phyloP scores from a whole-genome alignment of 1,139 yeast species.

The Saccharomyces uvarum region DNA sequence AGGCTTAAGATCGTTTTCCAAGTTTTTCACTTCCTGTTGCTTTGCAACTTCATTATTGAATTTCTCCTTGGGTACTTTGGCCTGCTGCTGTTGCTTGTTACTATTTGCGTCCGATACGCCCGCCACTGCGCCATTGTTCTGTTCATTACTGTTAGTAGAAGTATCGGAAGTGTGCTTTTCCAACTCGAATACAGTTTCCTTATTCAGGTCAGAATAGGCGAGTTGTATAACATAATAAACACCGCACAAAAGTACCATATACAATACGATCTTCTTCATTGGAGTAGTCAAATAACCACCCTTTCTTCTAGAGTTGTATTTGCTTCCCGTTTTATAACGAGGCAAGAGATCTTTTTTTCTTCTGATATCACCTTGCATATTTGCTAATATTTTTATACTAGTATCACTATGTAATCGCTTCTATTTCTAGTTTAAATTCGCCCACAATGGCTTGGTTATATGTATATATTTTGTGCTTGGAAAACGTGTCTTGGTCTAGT shows the following conservation, averaged over 20 bases:
- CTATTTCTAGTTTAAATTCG: background rate
- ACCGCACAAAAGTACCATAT: conserved; percentile 30
- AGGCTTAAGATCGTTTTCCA: conserved; percentile 21
- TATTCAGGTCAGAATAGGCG: conserved; percentile 14
- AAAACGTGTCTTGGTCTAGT: background rate
- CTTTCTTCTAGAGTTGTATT: background rate
- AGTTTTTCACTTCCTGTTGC: conserved; percentile 32
- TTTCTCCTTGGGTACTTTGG: conserved; percentile 16
- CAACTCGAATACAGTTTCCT: conserved; percentile 22
- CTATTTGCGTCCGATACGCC: conserved; percentile 7
- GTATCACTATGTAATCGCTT: background rate
- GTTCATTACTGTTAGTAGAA: background rate
- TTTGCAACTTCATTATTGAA: conserved; percentile 27
- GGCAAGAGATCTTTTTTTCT: conserved; percentile 31
- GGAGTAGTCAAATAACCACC: conserved; percentile 37
- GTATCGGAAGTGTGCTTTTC: conserved; percentile 13
- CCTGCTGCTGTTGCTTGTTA: conserved; percentile 8
- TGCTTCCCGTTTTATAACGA: conserved; percentile 18
- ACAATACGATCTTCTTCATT: conserved; percentile 37
- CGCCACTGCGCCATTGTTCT: background rate
- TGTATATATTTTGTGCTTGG: background rate
- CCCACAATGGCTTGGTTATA: background rate
- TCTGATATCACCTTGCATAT: conserved; percentile 32
- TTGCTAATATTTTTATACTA: background rate
- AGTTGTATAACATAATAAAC: conserved; percentile 31